Evolutionary conservation across 306 rosid species (phyloP), one percentile per base, ranked within the genome.

Genomic region (Vicia villosa): DNA sequence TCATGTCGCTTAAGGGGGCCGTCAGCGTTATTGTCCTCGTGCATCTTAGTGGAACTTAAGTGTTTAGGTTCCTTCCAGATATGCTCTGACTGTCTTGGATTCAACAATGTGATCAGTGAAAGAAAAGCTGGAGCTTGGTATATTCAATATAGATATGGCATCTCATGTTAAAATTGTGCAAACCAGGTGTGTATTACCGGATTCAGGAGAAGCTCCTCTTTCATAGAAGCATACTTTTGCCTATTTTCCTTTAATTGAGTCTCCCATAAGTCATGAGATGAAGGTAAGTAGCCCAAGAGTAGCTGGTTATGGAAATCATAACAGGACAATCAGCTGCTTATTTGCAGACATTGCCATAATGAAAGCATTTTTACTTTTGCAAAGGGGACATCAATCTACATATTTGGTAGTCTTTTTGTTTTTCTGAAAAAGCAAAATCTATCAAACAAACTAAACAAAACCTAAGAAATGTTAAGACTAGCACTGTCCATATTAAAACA

Each of bases 261-360:
- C 66, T 83, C 92, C 92, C 96, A 88, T 14, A 74, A 68, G 62
- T 88, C 90, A 51, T 81, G 91, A 41, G 84, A 88, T 51, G 88
- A 72, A 65, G 92, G 86, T 63, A 91, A 57, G 80, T 86, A 91
- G 43, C 96, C 93, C 82, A 88, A 76, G 40, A 91, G 92, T 50
- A 91, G 87, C 97, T 91, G 86, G 62, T 56, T 50, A 57, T 34
- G 65, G 68, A 63, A 90, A 79, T 21, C 71, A 83, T 52, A 59
- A 61, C 55, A 80, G 64, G 81, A 57, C 72, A 65, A 52, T 83
- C 66, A 86, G 70, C 51, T 65, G 66, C 69, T 81, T 64, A 65
- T 56, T 40, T 50, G 63, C 57, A 81, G 58, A 68, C 46, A 76
- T 68, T 40, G 62, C 65, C 56, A 54, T 22, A 26, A 66, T 43